phyloP scores from a whole-genome alignment of 106 monocot genomes.

The Dioscorea dumetorum region DNA sequence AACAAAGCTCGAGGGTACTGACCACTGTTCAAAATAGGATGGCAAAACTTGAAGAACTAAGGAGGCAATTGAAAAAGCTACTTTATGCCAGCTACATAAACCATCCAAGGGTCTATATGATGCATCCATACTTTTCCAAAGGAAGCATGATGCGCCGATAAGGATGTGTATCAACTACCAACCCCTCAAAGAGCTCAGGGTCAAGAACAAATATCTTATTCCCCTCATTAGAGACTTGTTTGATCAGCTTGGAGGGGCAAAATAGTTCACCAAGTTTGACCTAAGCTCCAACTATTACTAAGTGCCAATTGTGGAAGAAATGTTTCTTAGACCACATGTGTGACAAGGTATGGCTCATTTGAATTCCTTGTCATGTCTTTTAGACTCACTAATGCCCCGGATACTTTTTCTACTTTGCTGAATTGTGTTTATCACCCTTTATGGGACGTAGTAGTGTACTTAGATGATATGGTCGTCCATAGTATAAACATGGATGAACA shows the following conservation, averaged over 20 bases:
- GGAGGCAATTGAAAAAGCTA: neutral
- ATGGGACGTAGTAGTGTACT: neutral
- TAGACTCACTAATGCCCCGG: slow-evolving; percentile 6
- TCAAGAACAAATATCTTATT: neutral
- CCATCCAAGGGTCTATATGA: neutral
- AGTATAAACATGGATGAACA: neutral
- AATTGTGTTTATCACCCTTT: neutral
- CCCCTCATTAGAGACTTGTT: neutral
- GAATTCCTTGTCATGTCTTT: slow-evolving; percentile 6
- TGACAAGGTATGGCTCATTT: slow-evolving; percentile 4
- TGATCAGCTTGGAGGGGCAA: neutral
- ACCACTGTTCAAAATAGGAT: neutral
- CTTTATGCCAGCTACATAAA: slow-evolving; percentile 3
- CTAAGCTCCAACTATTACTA: slow-evolving; percentile 10
- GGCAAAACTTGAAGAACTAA: neutral
- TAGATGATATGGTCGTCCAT: slow-evolving; percentile 10
- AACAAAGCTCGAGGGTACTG: neutral
- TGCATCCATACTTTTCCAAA: slow-evolving; percentile 7
- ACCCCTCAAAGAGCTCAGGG: neutral
- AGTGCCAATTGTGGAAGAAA: slow-evolving; percentile 5
- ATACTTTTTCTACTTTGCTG: neutral
- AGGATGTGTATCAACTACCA: neutral
- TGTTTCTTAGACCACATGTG: neutral
- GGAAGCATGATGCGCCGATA: neutral
- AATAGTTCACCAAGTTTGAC: slow-evolving; percentile 5